phyloP scores from a whole-genome alignment of 768 basidiomycete species.

The Boletus fagicola region DNA sequence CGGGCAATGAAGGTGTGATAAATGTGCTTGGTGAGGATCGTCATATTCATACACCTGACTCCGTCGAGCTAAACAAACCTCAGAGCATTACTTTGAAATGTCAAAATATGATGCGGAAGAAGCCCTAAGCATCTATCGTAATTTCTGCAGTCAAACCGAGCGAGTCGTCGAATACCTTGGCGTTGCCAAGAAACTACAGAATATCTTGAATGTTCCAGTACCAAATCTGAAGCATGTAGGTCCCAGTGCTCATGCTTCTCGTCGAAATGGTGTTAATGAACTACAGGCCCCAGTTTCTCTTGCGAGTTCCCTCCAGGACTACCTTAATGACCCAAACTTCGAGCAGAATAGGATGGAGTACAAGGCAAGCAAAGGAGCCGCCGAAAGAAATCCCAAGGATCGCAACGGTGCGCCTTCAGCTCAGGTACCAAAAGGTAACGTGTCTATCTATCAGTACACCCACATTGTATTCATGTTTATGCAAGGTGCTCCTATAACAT shows the following conservation, averaged over 20 bases:
- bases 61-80: slow-evolving; percentile 13
- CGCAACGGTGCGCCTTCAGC: slow-evolving; percentile 10
- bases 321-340: slow-evolving; percentile 94
- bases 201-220: slow-evolving; percentile 88
- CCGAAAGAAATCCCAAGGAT: slow-evolving; percentile 40
- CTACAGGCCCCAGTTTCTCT: slow-evolving; percentile 87
- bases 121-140: slow-evolving; percentile 84
- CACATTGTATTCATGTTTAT: slow-evolving; percentile 5
- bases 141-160: slow-evolving; percentile 93
- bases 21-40: slow-evolving; percentile 65
- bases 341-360: slow-evolving; percentile 95
- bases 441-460: neutral
- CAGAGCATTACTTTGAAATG: slow-evolving; percentile 99
- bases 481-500: slow-evolving; percentile 16
- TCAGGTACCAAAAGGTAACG: slow-evolving; percentile 19
- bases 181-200: slow-evolving; percentile 90
- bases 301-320: slow-evolving; percentile 92
- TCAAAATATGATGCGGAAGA: slow-evolving; percentile 86
- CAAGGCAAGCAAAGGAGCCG: slow-evolving; percentile 70
- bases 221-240: slow-evolving; percentile 89
- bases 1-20: slow-evolving; percentile 92
- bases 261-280: neutral
- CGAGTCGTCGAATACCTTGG: slow-evolving; percentile 89
- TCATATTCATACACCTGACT: slow-evolving; percentile 18
- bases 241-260: slow-evolving; percentile 6